Percentiles rank a stretch among this genome's conserved stretches.
Evolutionary conservation across 2,329 filamentous ascomycete genomes (phyloP).

Genomic region (Ophiostoma montium): DNA sequence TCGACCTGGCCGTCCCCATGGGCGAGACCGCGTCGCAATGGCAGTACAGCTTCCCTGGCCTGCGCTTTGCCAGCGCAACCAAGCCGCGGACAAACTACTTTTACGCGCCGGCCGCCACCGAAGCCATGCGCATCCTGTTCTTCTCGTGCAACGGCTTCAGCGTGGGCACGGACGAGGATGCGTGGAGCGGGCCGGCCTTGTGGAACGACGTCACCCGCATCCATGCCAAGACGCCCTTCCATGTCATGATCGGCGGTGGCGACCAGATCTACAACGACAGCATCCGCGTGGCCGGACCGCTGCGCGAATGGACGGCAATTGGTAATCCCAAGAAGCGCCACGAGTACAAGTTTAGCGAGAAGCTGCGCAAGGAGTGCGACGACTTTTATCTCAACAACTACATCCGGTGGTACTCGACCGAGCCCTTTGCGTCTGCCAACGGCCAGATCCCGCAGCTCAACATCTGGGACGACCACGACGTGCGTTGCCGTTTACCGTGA

Average conservation of each 20-base stretch:
- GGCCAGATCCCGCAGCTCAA: slow-evolving; percentile 93
- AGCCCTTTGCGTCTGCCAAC: slow-evolving; percentile 73
- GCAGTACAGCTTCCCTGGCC: slow-evolving; percentile 58
- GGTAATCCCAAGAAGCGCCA: slow-evolving; percentile 72
- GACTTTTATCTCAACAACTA: slow-evolving; percentile 88
- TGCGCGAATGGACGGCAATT: slow-evolving; percentile 71
- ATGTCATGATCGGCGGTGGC: slow-evolving; percentile 91
- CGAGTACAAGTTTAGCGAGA: slow-evolving; percentile 61
- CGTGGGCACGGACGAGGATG: slow-evolving; percentile 68
- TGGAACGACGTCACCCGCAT: slow-evolving; percentile 87
- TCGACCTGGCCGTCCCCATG: slow-evolving; percentile 68
- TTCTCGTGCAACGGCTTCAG: slow-evolving; percentile 97
- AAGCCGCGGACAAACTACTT: slow-evolving; percentile 54
- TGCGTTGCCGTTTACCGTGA: slow-evolving; percentile 26
- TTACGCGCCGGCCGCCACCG: slow-evolving; percentile 66
- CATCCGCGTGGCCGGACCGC: slow-evolving; percentile 69
- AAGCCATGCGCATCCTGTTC: slow-evolving; percentile 98
- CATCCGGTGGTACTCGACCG: slow-evolving; percentile 51
- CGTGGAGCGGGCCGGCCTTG: slow-evolving; percentile 78
- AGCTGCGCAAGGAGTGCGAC: slow-evolving; percentile 71
- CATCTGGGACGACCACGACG: slow-evolving; percentile 93
- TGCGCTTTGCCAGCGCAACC: slow-evolving; percentile 38
- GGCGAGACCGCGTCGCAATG: slow-evolving; percentile 56
- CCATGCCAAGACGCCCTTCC: slow-evolving; percentile 70
- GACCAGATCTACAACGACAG: slow-evolving; percentile 97